Evolutionary conservation across 441 rosid genomes (phyloP).

Genomic region (Daphne laureola): DNA sequence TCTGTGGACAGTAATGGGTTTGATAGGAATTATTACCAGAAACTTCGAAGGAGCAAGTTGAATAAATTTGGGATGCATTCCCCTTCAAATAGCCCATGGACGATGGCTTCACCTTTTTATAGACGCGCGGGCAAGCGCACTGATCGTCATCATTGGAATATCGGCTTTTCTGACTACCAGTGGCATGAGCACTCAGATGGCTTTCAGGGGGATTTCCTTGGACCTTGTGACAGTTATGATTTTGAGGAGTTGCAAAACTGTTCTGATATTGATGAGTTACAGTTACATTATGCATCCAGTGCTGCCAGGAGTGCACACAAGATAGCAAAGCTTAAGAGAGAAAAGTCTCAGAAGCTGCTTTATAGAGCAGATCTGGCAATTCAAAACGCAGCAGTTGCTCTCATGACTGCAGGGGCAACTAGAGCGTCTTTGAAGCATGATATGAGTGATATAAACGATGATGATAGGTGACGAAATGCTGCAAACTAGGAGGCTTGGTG

Average conservation of each 20-base stretch:
- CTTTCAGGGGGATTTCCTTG: slow-evolving; percentile 26
- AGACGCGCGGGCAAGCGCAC: slow-evolving; percentile 39
- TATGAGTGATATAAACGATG: slow-evolving; percentile 3
- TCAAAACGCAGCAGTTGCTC: slow-evolving; percentile 77
- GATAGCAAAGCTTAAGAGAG: slow-evolving; percentile 68
- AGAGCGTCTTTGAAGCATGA: slow-evolving; percentile 37
- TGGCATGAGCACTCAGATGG: slow-evolving; percentile 24
- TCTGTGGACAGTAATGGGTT: slow-evolving; percentile 36
- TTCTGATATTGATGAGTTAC: slow-evolving; percentile 50
- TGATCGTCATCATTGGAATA: slow-evolving; percentile 34
- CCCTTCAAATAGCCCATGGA: slow-evolving; percentile 23
- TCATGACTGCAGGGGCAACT: slow-evolving; percentile 74
- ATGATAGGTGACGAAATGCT: slow-evolving; percentile 2
- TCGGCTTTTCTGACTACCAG: slow-evolving; percentile 36
- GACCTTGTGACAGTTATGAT: slow-evolving; percentile 6
- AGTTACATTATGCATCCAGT: slow-evolving; percentile 54
- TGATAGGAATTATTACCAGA: slow-evolving; percentile 35
- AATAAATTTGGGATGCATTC: slow-evolving; percentile 29
- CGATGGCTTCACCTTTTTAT: slow-evolving; percentile 19
- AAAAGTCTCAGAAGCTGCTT: slow-evolving; percentile 62
- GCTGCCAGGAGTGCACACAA: slow-evolving; percentile 52
- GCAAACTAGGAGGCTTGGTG: no score
- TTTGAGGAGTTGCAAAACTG: slow-evolving; percentile 19
- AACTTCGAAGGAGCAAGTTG: slow-evolving; percentile 36
- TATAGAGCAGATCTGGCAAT: slow-evolving; percentile 68